phyloP scores from a whole-genome alignment of 192 early-diverging fungal species.

The Backusella sp. region DNA sequence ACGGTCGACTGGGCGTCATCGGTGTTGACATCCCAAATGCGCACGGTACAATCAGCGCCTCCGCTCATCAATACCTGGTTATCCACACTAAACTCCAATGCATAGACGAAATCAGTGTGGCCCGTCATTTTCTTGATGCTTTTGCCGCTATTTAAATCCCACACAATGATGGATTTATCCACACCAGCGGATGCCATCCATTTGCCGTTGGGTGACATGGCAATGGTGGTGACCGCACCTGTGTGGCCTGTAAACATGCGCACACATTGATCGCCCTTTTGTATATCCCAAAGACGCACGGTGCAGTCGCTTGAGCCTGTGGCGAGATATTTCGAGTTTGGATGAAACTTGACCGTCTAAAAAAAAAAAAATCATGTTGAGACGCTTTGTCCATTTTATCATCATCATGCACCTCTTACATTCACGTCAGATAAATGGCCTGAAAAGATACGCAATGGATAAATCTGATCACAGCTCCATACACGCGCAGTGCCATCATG shows the following conservation, averaged over 20 bases:
- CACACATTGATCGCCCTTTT: constrained; percentile 76
- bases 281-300: constrained; percentile 90
- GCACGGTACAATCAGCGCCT: constrained; percentile 84
- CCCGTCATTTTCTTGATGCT: constrained; percentile 82
- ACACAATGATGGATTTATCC: constrained; percentile 77
- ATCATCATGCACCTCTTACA: constrained; percentile 44
- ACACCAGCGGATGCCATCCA: constrained; percentile 87
- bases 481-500: constrained; percentile 96
- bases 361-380: too few species aligned
- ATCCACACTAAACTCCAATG: constrained; percentile 83
- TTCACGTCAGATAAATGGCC: constrained; percentile 98
- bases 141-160: constrained; percentile 88
- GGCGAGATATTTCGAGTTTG: constrained; percentile 93
- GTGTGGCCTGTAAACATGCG: constrained; percentile 89
- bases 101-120: constrained; percentile 85
- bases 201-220: constrained; percentile 90
- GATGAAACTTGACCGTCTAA: constrained; percentile 90
- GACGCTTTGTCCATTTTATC: not conserved
- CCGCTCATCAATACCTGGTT: constrained; percentile 83
- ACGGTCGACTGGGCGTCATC: constrained; percentile 12
- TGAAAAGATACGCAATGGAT: constrained; percentile 94
- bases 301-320: constrained; percentile 92
- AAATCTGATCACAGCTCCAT: constrained; percentile 97
- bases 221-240: constrained; percentile 78
- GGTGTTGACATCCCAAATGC: constrained; percentile 84